Conservation (phyloP, 441 rosid genomes). For the Syzygium syzygioides region DNA sequence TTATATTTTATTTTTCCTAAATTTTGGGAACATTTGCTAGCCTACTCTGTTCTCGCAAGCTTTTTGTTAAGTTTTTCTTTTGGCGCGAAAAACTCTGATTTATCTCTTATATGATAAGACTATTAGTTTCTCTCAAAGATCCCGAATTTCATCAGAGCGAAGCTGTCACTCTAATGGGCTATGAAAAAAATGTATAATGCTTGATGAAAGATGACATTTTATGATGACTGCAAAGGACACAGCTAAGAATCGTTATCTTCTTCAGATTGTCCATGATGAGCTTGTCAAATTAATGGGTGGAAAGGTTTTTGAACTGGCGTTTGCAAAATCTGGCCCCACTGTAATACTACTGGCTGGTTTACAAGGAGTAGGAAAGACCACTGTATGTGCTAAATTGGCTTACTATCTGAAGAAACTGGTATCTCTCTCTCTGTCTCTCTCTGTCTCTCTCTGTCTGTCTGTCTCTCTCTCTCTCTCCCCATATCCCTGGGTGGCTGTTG, state of each 20-base stretch:
- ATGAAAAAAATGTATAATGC: neutral
- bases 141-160: neutral
- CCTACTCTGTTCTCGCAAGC: neutral
- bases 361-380: slow-evolving; percentile 98
- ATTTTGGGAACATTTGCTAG: neutral
- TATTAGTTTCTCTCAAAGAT: neutral
- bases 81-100: neutral
- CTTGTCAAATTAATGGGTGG: slow-evolving; percentile 98
- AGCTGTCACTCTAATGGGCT: neutral
- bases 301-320: slow-evolving; percentile 85
- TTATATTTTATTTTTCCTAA: neutral
- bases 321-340: slow-evolving; percentile 80
- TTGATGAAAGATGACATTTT: neutral
- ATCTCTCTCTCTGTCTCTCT: neutral
- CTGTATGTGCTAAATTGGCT: slow-evolving; percentile 92
- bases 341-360: slow-evolving; percentile 91
- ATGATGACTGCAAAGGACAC: neutral
- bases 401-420: slow-evolving; percentile 96
- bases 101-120: neutral
- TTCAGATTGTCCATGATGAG: slow-evolving; percentile 84
- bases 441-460: neutral
- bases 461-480: neutral
- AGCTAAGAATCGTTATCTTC: neutral
- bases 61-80: neutral
- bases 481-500: neutral